Percentiles rank a stretch among this genome's conserved stretches.
These are phyloP conservation scores for Geranium rotundifolium DNA, from an alignment of 345 rosid species.

Conservation along the genomic window DNA sequence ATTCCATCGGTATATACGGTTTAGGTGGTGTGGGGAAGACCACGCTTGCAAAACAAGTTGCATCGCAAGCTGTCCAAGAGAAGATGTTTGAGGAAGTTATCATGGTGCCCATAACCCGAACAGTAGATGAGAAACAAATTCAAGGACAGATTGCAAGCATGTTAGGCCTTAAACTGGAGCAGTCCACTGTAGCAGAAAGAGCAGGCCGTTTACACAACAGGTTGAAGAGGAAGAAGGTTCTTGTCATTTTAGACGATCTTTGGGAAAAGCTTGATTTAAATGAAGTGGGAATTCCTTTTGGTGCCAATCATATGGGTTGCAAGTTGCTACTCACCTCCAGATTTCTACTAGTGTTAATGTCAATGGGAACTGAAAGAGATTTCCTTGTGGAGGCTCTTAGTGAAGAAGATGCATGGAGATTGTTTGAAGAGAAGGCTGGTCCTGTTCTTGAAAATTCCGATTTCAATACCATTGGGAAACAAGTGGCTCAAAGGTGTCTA, in stretches of 20 bases:
- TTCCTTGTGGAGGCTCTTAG: slow-evolving; percentile 5
- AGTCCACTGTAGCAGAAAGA: slow-evolving; percentile 1
- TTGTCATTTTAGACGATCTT: slow-evolving; percentile 25
- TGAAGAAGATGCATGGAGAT: slow-evolving; percentile 11
- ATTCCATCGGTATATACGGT: too few species aligned
- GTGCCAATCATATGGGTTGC: slow-evolving; percentile 10
- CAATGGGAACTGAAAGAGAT: slow-evolving; percentile 2
- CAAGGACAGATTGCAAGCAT: slow-evolving; percentile 12
- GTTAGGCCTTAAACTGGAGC: slow-evolving; percentile 7
- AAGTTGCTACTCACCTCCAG: slow-evolving; percentile 21
- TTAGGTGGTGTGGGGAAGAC: too few species aligned
- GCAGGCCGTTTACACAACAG: slow-evolving; percentile 6
- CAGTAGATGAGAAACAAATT: slow-evolving; percentile 4
- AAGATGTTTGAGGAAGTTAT: slow-evolving; percentile 10
- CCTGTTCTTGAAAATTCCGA: not conserved
- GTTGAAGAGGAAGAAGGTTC: slow-evolving; percentile 11
- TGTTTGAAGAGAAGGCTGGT: slow-evolving; percentile 17
- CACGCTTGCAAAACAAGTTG: slow-evolving; percentile 8
- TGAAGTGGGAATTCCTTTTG: slow-evolving; percentile 13
- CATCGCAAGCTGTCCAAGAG: not conserved
- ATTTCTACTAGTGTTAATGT: not conserved
- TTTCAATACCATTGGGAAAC: not conserved
- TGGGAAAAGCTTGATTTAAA: slow-evolving; percentile 15
- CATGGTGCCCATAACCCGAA: slow-evolving; percentile 3
- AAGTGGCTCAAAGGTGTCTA: slow-evolving; percentile 8